A percentile compares a stretch with the other conserved stretches of the same genome.
Evolutionary conservation across 345 rosid genomes (phyloP).

Genomic region (Geranium brycei): DNA sequence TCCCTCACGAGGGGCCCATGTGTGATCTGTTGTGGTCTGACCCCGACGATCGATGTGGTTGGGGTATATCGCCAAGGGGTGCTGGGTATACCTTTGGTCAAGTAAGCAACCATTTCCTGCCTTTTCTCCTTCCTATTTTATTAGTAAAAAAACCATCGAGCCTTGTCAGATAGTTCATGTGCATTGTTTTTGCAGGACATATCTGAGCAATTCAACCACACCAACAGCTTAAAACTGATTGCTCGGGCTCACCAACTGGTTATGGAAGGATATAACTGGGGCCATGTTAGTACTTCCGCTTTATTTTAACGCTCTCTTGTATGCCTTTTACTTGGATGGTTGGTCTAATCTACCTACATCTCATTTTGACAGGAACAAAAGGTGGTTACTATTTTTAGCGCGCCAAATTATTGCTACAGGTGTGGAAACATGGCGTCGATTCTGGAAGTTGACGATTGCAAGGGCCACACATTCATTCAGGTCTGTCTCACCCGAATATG

Average conservation of each 20-base stretch:
- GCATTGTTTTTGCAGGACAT: slow-evolving; percentile 48
- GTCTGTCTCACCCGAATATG: slow-evolving; percentile 13
- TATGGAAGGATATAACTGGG: slow-evolving; percentile 98
- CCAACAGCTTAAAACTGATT: slow-evolving; percentile 77
- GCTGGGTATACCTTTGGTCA: slow-evolving; percentile 97
- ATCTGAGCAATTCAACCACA: slow-evolving; percentile 90
- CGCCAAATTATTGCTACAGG: slow-evolving; percentile 90
- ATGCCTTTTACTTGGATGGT: not conserved
- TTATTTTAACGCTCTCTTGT: not conserved
- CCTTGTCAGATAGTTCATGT: not conserved
- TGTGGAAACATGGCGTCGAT: slow-evolving; percentile 99
- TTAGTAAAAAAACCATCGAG: no score
- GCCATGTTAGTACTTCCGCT: slow-evolving; percentile 46
- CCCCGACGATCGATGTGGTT: slow-evolving; percentile 91
- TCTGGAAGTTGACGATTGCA: slow-evolving; percentile 87
- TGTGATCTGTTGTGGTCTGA: slow-evolving; percentile 98
- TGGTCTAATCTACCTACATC: slow-evolving; percentile 1
- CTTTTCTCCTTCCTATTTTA: no score
- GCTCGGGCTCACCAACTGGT: slow-evolving; percentile 95
- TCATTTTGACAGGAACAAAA: slow-evolving; percentile 64
- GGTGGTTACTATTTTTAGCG: slow-evolving; percentile 91
- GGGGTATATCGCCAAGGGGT: slow-evolving; percentile 97
- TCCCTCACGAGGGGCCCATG: slow-evolving; percentile 98
- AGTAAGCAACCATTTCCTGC: slow-evolving; percentile 21
- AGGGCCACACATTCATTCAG: slow-evolving; percentile 91